Percentiles rank a stretch among this genome's conserved stretches.
Conservation (phyloP, 768 basidiomycete species). For the Ephemerocybe angulata region DNA sequence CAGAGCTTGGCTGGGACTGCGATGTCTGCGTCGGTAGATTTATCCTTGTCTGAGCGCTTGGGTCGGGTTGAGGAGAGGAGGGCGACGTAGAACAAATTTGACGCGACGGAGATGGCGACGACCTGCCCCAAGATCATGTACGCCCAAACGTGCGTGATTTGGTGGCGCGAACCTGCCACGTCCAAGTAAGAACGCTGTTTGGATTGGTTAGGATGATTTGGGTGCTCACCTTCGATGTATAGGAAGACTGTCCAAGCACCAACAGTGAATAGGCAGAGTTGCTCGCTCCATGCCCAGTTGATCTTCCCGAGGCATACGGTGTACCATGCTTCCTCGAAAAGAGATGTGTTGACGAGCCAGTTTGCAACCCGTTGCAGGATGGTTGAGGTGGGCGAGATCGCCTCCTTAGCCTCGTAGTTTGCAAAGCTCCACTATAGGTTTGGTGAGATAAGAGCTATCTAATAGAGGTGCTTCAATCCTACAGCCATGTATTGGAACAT, state of each 20-base stretch:
- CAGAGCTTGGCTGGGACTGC: constrained; percentile 28
- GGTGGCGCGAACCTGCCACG: constrained; percentile 28
- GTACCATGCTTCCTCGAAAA: constrained; percentile 61
- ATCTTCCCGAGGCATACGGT: constrained; percentile 39
- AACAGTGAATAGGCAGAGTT: constrained; percentile 57
- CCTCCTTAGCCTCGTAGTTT: constrained; percentile 33
- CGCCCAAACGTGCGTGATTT: constrained; percentile 53
- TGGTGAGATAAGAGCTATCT: not conserved
- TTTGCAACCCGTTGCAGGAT: constrained; percentile 35
- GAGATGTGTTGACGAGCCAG: constrained; percentile 52
- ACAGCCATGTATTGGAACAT: constrained; percentile 34
- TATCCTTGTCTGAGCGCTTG: not conserved
- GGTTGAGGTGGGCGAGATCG: constrained; percentile 1
- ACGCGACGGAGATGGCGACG: constrained; percentile 66
- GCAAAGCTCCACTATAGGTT: constrained; percentile 50
- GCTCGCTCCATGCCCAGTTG: constrained; percentile 73
- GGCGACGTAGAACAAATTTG: constrained; percentile 59
- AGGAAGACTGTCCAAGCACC: constrained; percentile 55
- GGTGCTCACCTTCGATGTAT: constrained; percentile 43
- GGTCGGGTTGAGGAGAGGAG: constrained; percentile 21
- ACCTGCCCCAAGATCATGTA: constrained; percentile 74
- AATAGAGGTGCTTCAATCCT: constrained; percentile 4
- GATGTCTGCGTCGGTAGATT: not conserved
- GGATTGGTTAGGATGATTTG: not conserved
- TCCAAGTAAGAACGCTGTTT: not conserved